phyloP scores from a whole-genome alignment of 2,329 filamentous ascomycete species.

The Colletotrichum shisoi region DNA sequence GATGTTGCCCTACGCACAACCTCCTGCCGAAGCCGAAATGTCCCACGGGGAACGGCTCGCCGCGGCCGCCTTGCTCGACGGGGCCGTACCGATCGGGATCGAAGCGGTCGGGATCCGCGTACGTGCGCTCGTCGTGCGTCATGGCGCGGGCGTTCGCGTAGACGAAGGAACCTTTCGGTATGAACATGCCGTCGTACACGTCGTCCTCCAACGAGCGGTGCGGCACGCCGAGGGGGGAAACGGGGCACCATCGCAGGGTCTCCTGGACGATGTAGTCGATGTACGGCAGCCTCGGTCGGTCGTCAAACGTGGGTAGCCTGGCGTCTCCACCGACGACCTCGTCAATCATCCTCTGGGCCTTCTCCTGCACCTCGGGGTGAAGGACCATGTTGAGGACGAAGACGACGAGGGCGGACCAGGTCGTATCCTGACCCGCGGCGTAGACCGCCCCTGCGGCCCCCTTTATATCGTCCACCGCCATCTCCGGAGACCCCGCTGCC shows the following conservation, averaged over 20 bases:
- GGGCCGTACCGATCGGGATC: constrained; percentile 57
- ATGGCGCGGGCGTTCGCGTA: constrained; percentile 56
- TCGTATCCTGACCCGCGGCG: constrained; percentile 58
- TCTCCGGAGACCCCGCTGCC: constrained; percentile 46
- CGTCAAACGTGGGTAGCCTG: constrained; percentile 57
- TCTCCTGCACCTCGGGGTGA: constrained; percentile 55
- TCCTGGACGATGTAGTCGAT: constrained; percentile 60
- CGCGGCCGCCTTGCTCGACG: constrained; percentile 44
- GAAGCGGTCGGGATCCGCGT: constrained; percentile 54
- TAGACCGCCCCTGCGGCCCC: constrained; percentile 58
- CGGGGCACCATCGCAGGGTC: constrained; percentile 55
- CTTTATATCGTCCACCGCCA: constrained; percentile 55
- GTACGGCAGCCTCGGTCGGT: constrained; percentile 54
- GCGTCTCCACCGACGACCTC: constrained; percentile 52
- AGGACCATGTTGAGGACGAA: constrained; percentile 35
- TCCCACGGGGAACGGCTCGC: constrained; percentile 57
- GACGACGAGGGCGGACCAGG: constrained; percentile 50
- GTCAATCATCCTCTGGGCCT: constrained; percentile 57
- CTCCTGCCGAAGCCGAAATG: constrained; percentile 56
- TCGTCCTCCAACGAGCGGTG: constrained; percentile 60
- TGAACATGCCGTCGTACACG: constrained; percentile 62
- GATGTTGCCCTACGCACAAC: constrained; percentile 56
- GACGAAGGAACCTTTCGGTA: constrained; percentile 60
- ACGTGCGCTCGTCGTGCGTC: constrained; percentile 52
- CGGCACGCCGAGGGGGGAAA: constrained; percentile 61